Conservation (phyloP, 2,329 filamentous ascomycete genomes). For the Acarospora socialis region DNA sequence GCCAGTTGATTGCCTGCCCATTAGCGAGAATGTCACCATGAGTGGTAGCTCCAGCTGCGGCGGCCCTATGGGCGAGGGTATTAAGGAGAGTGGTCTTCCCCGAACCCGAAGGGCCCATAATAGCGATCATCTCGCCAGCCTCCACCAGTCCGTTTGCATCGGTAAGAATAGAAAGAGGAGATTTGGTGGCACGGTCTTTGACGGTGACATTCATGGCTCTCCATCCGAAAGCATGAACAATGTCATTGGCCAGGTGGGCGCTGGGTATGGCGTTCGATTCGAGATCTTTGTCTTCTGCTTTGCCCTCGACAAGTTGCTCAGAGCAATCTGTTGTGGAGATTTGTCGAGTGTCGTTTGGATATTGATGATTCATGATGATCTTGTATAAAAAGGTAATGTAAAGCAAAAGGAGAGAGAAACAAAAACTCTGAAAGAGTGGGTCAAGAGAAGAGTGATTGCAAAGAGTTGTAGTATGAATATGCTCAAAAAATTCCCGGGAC, state of each 20-base stretch:
- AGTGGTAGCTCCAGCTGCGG: conserved; percentile 38
- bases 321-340: too few relatives aligned
- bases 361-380: too few relatives aligned
- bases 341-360: too few relatives aligned
- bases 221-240: conserved; percentile 53
- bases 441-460: too few relatives aligned
- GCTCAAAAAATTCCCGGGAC: too few relatives aligned
- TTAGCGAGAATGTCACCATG: conserved; percentile 48
- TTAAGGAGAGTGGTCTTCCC: conserved; percentile 81
- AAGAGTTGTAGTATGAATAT: too few relatives aligned
- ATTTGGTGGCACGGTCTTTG: conserved; percentile 50
- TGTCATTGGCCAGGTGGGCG: conserved; percentile 47
- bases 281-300: too few relatives aligned
- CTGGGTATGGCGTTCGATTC: conserved; percentile 21
- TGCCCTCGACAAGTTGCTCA: too few relatives aligned
- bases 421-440: too few relatives aligned
- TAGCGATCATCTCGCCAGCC: conserved; percentile 57
- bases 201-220: conserved; percentile 53
- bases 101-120: conserved; percentile 61
- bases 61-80: conserved; percentile 52
- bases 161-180: conserved; percentile 46
- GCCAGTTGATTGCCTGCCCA: conserved; percentile 43
- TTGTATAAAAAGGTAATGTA: too few relatives aligned
- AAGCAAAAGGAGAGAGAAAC: too few relatives aligned
- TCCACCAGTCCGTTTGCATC: conserved; percentile 49